phyloP scores from a whole-genome alignment of 2,329 filamentous ascomycete species.

The Microcyclosporella mali region DNA sequence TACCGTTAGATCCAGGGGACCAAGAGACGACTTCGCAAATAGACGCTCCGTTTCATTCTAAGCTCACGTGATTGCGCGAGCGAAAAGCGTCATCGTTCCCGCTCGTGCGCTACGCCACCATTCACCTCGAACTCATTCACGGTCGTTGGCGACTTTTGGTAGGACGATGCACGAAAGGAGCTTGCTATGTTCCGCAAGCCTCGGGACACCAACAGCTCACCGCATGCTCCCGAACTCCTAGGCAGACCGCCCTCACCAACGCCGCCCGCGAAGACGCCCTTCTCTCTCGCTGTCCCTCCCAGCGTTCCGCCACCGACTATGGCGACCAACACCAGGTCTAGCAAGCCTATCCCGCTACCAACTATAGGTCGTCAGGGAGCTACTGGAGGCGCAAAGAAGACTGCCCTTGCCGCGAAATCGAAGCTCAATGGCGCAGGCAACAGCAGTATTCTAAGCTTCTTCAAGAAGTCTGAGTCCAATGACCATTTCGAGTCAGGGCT shows the following conservation, averaged over 20 bases:
- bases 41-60: too few species aligned
- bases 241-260: constrained; percentile 51
- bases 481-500: constrained; percentile 24
- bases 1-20: too few species aligned
- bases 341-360: constrained; percentile 22
- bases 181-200: constrained; percentile 50
- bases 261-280: constrained; percentile 24
- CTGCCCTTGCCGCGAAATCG: constrained; percentile 31
- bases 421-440: constrained; percentile 42
- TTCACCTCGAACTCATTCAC: too few species aligned
- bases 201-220: constrained; percentile 37
- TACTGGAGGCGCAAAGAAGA: constrained; percentile 28
- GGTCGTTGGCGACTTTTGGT: too few species aligned
- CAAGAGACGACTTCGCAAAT: too few species aligned
- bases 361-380: constrained; percentile 27
- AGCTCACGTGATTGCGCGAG: too few species aligned
- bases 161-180: too few species aligned
- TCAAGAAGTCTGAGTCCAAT: constrained; percentile 44
- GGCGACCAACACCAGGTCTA: constrained; percentile 25
- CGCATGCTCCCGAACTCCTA: constrained; percentile 33
- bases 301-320: constrained; percentile 28
- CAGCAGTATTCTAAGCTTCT: constrained; percentile 49
- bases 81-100: too few species aligned
- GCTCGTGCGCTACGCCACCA: too few species aligned
- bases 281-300: constrained; percentile 27